Conservation (phyloP, 164 flowering plant genomes). For the Echeveria elegans region DNA sequence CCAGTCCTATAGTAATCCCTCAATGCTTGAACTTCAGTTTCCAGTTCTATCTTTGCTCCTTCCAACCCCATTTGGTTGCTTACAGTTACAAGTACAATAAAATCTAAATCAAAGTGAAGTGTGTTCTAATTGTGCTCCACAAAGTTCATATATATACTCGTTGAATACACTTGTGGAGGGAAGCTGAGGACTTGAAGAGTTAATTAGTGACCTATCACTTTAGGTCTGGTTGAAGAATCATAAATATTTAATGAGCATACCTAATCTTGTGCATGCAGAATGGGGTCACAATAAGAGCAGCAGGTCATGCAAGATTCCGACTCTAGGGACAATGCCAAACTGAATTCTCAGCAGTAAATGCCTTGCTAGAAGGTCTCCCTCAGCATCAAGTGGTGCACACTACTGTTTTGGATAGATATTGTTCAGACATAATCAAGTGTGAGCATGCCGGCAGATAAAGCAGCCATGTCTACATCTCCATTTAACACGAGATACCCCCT, state of each 20-base stretch:
- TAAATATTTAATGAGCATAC: background rate
- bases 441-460: background rate
- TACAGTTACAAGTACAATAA: background rate
- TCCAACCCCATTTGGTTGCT: background rate
- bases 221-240: slow-evolving; percentile 3
- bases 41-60: background rate
- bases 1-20: background rate
- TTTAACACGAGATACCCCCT: background rate
- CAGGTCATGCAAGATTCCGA: background rate
- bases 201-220: background rate
- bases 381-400: background rate
- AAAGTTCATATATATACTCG: background rate
- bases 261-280: background rate
- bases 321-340: background rate
- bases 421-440: background rate
- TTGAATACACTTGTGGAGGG: background rate
- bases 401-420: background rate
- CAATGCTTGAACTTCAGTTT: background rate
- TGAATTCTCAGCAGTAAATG: background rate
- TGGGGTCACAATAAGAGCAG: background rate
- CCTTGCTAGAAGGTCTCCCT: background rate
- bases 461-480: background rate
- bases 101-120: background rate
- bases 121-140: background rate
- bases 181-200: background rate